Percentiles rank a stretch among this genome's conserved stretches.
Evolutionary conservation across 176 grass and related monocot species (phyloP).

Genomic region (Carex myosuroides): DNA sequence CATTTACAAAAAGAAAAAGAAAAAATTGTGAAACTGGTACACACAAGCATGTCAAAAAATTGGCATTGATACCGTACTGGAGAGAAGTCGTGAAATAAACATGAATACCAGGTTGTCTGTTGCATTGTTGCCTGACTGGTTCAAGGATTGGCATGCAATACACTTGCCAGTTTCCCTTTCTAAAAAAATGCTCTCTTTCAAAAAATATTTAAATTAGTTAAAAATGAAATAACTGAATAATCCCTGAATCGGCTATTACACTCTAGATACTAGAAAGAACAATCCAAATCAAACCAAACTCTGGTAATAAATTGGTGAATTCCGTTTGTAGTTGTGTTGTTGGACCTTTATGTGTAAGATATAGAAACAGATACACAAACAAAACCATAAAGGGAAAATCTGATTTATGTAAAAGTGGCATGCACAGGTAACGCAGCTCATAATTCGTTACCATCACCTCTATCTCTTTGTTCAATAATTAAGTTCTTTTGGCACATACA

Average conservation of each 20-base stretch:
- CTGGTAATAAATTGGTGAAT: neutral
- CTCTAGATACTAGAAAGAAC: neutral
- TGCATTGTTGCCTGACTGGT: neutral
- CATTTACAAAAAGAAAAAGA: conserved; percentile 1
- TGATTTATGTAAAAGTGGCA: neutral
- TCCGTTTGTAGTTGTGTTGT: neutral
- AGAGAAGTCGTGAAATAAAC: neutral
- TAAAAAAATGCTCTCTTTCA: neutral
- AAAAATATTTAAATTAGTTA: neutral
- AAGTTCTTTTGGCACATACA: neutral
- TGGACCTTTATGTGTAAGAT: neutral
- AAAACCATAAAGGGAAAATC: neutral
- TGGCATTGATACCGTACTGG: neutral
- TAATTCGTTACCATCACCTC: neutral
- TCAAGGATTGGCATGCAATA: neutral
- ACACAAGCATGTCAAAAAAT: neutral
- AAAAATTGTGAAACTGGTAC: neutral
- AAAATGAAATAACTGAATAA: neutral
- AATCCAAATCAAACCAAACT: neutral
- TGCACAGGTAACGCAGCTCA: neutral
- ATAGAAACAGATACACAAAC: neutral
- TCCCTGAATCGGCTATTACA: neutral
- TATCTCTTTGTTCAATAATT: neutral
- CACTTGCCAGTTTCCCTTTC: neutral
- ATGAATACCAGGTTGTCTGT: neutral